A percentile compares a stretch with the other conserved stretches of the same genome.
phyloP scores from a whole-genome alignment of 176 grass and related monocot species.

The Lolium rigidum region DNA sequence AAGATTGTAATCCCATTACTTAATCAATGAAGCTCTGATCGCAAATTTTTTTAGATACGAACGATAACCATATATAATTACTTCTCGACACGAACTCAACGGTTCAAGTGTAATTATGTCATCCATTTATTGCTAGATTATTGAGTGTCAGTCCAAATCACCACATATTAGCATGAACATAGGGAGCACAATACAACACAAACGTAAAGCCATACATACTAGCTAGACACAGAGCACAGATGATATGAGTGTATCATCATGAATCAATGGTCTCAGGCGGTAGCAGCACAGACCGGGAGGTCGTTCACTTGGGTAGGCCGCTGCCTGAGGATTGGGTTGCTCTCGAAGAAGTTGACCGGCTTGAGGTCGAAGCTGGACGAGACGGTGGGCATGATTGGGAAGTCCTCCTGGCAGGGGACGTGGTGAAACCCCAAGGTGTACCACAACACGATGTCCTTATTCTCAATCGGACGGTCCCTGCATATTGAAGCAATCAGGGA shows the following conservation, averaged over 20 bases:
- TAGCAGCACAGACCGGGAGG: slow-evolving; percentile 50
- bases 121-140: not conserved
- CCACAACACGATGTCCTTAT: slow-evolving; percentile 86
- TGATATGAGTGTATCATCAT: not conserved
- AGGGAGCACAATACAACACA: not conserved
- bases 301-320: slow-evolving; percentile 49
- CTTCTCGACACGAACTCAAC: too few relatives aligned
- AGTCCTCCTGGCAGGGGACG: slow-evolving; percentile 88
- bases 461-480: slow-evolving; percentile 87
- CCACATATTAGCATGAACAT: not conserved
- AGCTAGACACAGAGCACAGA: not conserved
- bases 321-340: slow-evolving; percentile 66
- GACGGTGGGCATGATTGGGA: slow-evolving; percentile 91
- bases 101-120: not conserved
- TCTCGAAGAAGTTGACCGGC: slow-evolving; percentile 93
- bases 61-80: too few relatives aligned
- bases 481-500: not conserved
- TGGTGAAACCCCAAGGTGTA: slow-evolving; percentile 93
- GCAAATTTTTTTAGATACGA: too few relatives aligned
- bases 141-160: not conserved
- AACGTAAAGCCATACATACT: not conserved
- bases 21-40: too few relatives aligned
- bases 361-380: slow-evolving; percentile 86
- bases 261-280: slow-evolving; percentile 20
- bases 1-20: too few relatives aligned